Evolutionary conservation across 2,329 filamentous ascomycete species (phyloP), one percentile per base, ranked within the genome.

Genomic region (Ophiostoma sp.): DNA sequence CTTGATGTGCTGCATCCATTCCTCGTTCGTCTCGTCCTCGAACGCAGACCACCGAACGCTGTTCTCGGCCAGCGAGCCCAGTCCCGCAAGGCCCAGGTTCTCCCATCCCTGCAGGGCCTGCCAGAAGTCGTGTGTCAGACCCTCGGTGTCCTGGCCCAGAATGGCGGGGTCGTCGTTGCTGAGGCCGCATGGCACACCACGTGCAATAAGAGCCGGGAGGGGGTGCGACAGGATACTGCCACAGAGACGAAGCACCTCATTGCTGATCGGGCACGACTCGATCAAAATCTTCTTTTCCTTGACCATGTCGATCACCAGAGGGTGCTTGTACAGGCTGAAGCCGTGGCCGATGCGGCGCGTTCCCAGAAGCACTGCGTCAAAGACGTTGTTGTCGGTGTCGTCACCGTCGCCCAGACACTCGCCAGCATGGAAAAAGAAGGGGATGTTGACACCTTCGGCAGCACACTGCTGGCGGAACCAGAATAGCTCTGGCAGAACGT

Each of bases 401-500:
- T 87, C 88, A 41, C 92, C 93, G 70, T 82, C 80, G 38, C 92
- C 92, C 0, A 96, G 85, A 45, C 88, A 92, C 78, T 97, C 93
- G 72, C 93, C 94, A 0, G 94, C 93, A 76, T 97, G 93, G 81
- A 98, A 96, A 81, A 96, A 96, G 81, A 97, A 97, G 0, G 94
- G 94, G 9, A 99, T 87, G 65, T 92, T 87, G 49, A 97, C 85
- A 2, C 85, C 87, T 74, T 92, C 89, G 75, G 91, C 84, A 0
- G 86, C 85, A 76, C 93, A 97, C 73, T 89, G 86, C 77, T 94
- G 93, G 72, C 89, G 88, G 83, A 98, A 97, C 92, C 92, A 97
- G 78, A 97, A 94, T 0, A 98, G 81, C 74, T 96, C 87, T 0
- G 93, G 93, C 0, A 94, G 84, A 3, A 96, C 80, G 72, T 95